Percentiles rank a stretch among this genome's conserved stretches.
These are phyloP conservation scores for Stagonosporopsis chrysanthemi DNA, from an alignment of 2,329 filamentous ascomycete genomes.

Conservation along the genomic window DNA sequence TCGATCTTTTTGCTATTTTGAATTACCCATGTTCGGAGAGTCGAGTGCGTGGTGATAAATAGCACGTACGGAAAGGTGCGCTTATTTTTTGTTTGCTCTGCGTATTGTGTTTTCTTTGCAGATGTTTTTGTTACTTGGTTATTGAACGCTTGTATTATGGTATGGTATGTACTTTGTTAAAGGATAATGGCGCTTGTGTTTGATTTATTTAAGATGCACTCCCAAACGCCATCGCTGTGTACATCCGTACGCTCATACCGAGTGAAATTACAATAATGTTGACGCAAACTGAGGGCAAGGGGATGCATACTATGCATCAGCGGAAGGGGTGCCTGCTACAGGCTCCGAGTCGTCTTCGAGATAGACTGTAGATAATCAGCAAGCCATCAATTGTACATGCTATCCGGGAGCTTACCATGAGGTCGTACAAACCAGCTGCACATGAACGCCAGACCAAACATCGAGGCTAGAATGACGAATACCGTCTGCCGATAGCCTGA, in stretches of 20 bases:
- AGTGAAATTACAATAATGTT: background rate
- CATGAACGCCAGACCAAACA: slow-evolving; percentile 72
- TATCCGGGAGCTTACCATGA: slow-evolving; percentile 65
- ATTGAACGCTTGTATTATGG: background rate
- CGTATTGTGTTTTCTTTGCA: too few relatives aligned
- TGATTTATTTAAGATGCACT: background rate
- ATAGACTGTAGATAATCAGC: slow-evolving; percentile 7
- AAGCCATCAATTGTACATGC: slow-evolving; percentile 25
- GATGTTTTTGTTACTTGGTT: background rate
- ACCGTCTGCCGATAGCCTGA: slow-evolving; percentile 79
- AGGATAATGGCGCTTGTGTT: background rate
- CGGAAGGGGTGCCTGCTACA: background rate
- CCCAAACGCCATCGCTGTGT: slow-evolving; percentile 2
- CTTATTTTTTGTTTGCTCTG: too few relatives aligned
- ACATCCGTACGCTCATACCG: background rate
- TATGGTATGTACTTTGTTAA: background rate
- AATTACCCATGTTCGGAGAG: too few relatives aligned
- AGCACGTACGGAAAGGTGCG: too few relatives aligned
- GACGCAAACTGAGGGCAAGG: background rate
- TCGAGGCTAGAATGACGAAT: slow-evolving; percentile 74
- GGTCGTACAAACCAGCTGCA: slow-evolving; percentile 76
- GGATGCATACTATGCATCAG: slow-evolving; percentile 7
- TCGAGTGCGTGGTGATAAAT: too few relatives aligned
- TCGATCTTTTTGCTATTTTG: slow-evolving; percentile 20
- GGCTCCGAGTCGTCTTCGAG: slow-evolving; percentile 12